Evolutionary conservation across 305 asterid species (phyloP).

Genomic region (Plantago rigida): DNA sequence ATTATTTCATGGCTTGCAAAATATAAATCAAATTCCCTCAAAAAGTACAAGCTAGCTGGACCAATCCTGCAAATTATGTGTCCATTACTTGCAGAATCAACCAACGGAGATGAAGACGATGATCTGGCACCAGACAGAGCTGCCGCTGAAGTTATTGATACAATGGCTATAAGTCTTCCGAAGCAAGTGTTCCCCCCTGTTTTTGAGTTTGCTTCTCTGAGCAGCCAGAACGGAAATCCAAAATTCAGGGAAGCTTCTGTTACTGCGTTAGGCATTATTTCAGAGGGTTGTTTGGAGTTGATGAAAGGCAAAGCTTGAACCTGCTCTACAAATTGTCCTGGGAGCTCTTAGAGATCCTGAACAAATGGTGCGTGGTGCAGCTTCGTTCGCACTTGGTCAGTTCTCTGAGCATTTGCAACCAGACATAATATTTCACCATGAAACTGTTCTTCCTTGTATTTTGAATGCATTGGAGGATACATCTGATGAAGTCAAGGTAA

Average conservation of each 20-base stretch:
- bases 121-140: constrained; percentile 98
- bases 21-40: constrained; percentile 77
- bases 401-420: constrained; percentile 97
- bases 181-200: constrained; percentile 90
- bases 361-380: constrained; percentile 96
- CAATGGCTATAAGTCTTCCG: constrained; percentile 78
- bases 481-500: constrained; percentile 97
- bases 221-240: constrained; percentile 70
- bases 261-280: constrained; percentile 82
- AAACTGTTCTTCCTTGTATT: constrained; percentile 80
- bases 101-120: constrained; percentile 67
- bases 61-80: constrained; percentile 97
- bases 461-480: constrained; percentile 85
- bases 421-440: constrained; percentile 82
- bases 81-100: constrained; percentile 88
- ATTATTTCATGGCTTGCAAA: constrained; percentile 97
- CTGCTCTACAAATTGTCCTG: constrained; percentile 67
- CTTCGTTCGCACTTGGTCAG: constrained; percentile 92
- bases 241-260: constrained; percentile 98
- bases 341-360: constrained; percentile 96
- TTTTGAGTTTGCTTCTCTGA: constrained; percentile 85
- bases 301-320: constrained; percentile 79
- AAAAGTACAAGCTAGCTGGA: constrained; percentile 87
- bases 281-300: constrained; percentile 89
- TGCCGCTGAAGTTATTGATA: constrained; percentile 98